Conservation (phyloP, 805 yeast genomes). For the Helenozyma baotianmanensis region DNA sequence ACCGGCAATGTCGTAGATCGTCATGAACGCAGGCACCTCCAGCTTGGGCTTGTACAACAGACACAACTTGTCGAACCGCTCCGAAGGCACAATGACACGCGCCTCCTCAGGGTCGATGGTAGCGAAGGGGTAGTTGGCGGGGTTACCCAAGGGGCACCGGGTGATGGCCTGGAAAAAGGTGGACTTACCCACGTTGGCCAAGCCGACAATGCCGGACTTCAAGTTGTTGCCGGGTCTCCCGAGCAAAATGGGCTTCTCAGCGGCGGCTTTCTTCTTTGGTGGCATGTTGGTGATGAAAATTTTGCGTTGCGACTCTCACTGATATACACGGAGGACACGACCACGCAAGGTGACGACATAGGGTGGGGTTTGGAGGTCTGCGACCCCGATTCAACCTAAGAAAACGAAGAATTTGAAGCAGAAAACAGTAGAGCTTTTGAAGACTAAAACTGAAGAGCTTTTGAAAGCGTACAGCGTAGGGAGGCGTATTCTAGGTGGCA, state of each 20-base stretch:
- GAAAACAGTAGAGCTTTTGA: too few relatives aligned
- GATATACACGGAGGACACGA: too few relatives aligned
- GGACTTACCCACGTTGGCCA: constrained; percentile 20
- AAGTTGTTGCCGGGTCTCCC: constrained; percentile 37
- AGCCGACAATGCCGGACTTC: constrained; percentile 41
- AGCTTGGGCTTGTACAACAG: constrained; percentile 44
- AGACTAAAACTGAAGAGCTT: too few relatives aligned
- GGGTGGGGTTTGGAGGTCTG: too few relatives aligned
- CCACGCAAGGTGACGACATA: too few relatives aligned
- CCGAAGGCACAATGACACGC: constrained; percentile 20
- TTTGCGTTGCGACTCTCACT: constrained; percentile 14
- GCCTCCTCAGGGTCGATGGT: constrained; percentile 70
- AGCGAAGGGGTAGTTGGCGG: constrained; percentile 61
- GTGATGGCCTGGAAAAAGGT: constrained; percentile 22
- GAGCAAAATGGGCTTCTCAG: constrained; percentile 68
- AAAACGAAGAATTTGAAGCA: too few relatives aligned
- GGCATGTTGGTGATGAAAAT: constrained; percentile 45
- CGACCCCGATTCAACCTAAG: too few relatives aligned
- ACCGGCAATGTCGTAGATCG: constrained; percentile 36
- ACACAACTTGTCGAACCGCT: constrained; percentile 23
- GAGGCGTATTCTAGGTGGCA: too few relatives aligned
- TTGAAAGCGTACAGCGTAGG: too few relatives aligned
- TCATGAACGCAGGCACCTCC: constrained; percentile 24
- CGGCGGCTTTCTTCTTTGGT: constrained; percentile 62
- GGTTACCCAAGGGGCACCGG: constrained; percentile 20